Conservation (phyloP, 2,329 filamentous ascomycete genomes). For the Thielaviopsis populi region DNA sequence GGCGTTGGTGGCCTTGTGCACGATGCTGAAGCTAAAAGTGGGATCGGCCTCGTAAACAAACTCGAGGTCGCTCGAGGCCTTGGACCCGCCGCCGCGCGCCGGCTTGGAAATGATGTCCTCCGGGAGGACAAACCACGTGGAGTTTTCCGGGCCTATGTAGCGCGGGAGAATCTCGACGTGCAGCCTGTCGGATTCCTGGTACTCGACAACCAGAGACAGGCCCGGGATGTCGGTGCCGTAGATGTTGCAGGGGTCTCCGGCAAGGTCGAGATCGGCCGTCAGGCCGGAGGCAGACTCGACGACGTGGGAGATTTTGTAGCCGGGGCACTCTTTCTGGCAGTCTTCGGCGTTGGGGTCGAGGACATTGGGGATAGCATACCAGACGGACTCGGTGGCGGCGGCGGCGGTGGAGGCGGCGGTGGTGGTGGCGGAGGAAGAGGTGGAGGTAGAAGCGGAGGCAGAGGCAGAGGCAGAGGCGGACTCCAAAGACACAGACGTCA, state of each 20-base stretch:
- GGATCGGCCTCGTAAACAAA: slow-evolving; percentile 38
- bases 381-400: background rate
- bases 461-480: background rate
- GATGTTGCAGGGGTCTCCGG: slow-evolving; percentile 56
- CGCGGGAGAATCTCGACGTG: slow-evolving; percentile 56
- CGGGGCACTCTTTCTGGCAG: slow-evolving; percentile 41
- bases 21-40: slow-evolving; percentile 54
- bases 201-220: slow-evolving; percentile 52
- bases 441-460: too few relatives aligned
- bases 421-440: background rate
- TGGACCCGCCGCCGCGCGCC: slow-evolving; percentile 52
- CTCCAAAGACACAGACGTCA: background rate
- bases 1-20: slow-evolving; percentile 44
- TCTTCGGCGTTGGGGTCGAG: slow-evolving; percentile 16
- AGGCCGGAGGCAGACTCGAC: slow-evolving; percentile 37
- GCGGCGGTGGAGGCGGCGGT: background rate
- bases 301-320: slow-evolving; percentile 51
- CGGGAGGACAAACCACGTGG: slow-evolving; percentile 51
- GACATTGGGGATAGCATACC: slow-evolving; percentile 16
- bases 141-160: slow-evolving; percentile 44
- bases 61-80: slow-evolving; percentile 42
- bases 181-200: slow-evolving; percentile 48
- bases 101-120: slow-evolving; percentile 48
- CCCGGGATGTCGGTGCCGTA: slow-evolving; percentile 62
- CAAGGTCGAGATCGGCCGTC: slow-evolving; percentile 54